A percentile compares a stretch with the other conserved stretches of the same genome.
phyloP scores from a whole-genome alignment of 805 yeast species.

The Huiozyma naganishii region DNA sequence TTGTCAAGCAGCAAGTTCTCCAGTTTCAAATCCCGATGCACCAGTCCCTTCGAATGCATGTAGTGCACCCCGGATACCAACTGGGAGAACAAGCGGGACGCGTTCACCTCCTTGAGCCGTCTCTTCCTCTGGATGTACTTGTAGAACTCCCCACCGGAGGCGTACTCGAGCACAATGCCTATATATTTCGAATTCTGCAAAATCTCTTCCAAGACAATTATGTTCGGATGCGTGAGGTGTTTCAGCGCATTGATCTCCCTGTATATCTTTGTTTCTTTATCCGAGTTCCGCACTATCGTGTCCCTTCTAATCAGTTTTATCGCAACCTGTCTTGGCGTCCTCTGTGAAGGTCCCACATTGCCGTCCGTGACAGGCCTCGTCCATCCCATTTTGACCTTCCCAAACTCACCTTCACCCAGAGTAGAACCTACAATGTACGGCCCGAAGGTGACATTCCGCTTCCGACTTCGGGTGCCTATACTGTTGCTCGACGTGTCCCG shows the following conservation, averaged over 20 bases:
- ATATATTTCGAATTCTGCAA: constrained; percentile 89
- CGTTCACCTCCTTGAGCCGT: constrained; percentile 75
- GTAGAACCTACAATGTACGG: constrained; percentile 86
- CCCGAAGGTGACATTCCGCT: constrained; percentile 76
- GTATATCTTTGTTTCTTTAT: constrained; percentile 78
- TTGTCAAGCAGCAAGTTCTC: constrained; percentile 79
- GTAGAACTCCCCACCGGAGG: constrained; percentile 94
- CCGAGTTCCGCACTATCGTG: constrained; percentile 75
- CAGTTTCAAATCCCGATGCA: constrained; percentile 83
- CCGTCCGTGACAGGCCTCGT: constrained; percentile 34
- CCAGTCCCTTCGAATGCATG: constrained; percentile 84
- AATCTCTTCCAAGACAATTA: constrained; percentile 84
- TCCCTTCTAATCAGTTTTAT: constrained; percentile 86
- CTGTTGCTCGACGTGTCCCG: not conserved
- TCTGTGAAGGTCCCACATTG: not conserved
- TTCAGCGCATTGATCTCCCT: constrained; percentile 88
- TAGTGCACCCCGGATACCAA: constrained; percentile 89
- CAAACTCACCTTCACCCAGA: constrained; percentile 96
- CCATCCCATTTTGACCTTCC: constrained; percentile 96
- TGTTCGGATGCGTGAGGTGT: constrained; percentile 83
- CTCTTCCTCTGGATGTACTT: constrained; percentile 83
- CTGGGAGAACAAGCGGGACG: constrained; percentile 85
- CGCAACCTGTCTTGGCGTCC: constrained; percentile 69
- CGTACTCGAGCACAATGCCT: constrained; percentile 93
- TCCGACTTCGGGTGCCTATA: constrained; percentile 13